These are phyloP conservation scores for Penicillium expansum DNA, from an alignment of 2,329 filamentous ascomycete genomes.

Conservation along the genomic window DNA sequence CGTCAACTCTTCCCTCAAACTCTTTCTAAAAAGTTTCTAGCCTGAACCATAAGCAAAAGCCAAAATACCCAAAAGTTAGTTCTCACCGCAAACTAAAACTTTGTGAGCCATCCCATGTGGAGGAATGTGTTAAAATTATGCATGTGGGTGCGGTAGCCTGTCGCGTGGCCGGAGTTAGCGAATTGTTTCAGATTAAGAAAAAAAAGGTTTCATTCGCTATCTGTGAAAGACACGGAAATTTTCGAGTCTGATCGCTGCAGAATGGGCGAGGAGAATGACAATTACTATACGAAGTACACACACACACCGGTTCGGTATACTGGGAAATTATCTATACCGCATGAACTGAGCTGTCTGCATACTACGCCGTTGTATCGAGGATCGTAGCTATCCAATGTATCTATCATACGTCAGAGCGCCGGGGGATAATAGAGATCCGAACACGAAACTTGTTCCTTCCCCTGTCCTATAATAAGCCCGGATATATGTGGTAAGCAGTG, in stretches of 20 bases:
- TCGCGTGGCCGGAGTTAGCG: slow-evolving; percentile 22
- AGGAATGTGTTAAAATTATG: slow-evolving; percentile 10
- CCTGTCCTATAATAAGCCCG: neutral
- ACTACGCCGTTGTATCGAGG: neutral
- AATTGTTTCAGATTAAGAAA: slow-evolving; percentile 18
- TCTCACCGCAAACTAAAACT: slow-evolving; percentile 8
- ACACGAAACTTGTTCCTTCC: neutral
- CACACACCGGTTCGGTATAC: neutral
- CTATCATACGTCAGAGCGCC: neutral
- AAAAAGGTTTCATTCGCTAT: neutral
- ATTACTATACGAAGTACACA: neutral
- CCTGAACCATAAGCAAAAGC: slow-evolving; percentile 1
- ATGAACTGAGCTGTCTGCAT: neutral
- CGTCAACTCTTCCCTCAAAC: neutral
- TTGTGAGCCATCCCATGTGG: slow-evolving; percentile 22
- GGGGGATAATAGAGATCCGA: neutral
- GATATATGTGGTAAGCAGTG: neutral
- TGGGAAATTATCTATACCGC: neutral
- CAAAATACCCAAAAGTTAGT: neutral
- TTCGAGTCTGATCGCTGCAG: slow-evolving; percentile 15
- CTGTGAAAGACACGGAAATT: neutral
- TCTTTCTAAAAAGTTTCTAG: neutral
- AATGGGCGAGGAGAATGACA: neutral
- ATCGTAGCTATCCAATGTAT: neutral
- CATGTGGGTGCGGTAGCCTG: slow-evolving; percentile 17